phyloP scores from a whole-genome alignment of 2,329 filamentous ascomycete species.

The Stagonosporopsis tanaceti region DNA sequence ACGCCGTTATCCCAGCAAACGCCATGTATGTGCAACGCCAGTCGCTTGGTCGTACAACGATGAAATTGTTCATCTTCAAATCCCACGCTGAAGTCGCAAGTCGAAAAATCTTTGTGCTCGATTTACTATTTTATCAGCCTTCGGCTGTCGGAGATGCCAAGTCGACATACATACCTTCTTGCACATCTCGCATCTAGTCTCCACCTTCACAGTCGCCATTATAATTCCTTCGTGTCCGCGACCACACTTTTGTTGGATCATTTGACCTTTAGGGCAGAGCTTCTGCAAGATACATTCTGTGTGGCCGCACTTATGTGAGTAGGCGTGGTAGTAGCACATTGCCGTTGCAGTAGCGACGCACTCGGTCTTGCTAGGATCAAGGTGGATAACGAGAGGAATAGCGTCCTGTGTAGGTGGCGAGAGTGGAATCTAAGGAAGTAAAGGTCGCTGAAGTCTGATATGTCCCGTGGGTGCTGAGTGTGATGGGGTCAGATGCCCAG shows the following conservation, averaged over 20 bases:
- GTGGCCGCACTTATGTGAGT: slow-evolving; percentile 56
- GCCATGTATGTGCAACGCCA: not conserved
- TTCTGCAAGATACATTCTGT: slow-evolving; percentile 49
- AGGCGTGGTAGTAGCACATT: slow-evolving; percentile 61
- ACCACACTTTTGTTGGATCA: slow-evolving; percentile 43
- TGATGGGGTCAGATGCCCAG: slow-evolving; percentile 4
- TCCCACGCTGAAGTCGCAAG: not conserved
- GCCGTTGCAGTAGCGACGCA: not conserved
- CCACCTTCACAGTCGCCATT: slow-evolving; percentile 41
- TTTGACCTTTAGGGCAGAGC: slow-evolving; percentile 40
- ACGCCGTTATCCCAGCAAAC: not conserved
- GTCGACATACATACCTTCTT: slow-evolving; percentile 27
- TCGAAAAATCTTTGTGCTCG: not conserved
- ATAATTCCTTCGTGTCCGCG: slow-evolving; percentile 43
- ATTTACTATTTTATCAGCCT: slow-evolving; percentile 4
- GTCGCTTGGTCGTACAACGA: not conserved
- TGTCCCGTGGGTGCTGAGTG: slow-evolving; percentile 1
- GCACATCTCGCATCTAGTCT: slow-evolving; percentile 38
- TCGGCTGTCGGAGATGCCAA: not conserved
- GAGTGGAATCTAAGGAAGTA: not conserved
- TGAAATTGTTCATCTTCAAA: not conserved
- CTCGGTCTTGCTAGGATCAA: not conserved
- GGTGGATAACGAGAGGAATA: not conserved
- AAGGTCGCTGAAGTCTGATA: not conserved
- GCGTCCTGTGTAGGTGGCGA: not conserved